phyloP scores from a whole-genome alignment of 1,284 basidiomycete species.

The Heterobasidion parviporum region DNA sequence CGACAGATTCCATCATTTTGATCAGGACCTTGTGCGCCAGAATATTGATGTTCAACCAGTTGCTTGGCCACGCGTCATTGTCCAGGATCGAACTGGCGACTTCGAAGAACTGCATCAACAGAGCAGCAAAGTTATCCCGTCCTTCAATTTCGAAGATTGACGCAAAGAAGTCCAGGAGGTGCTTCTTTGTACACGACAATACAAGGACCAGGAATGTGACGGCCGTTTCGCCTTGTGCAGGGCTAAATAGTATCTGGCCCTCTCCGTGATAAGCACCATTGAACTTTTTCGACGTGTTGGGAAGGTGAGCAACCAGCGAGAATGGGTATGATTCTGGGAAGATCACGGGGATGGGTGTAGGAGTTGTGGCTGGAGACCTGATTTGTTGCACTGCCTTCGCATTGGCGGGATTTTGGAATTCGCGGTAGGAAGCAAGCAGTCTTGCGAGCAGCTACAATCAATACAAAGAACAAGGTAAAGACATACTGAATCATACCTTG shows the following conservation, averaged over 20 bases:
- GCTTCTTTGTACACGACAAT: constrained; percentile 70
- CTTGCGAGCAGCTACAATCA: constrained; percentile 24
- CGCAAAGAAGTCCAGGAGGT: constrained; percentile 76
- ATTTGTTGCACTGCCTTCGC: constrained; percentile 65
- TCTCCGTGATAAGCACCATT: constrained; percentile 32
- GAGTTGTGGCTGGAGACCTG: constrained; percentile 51
- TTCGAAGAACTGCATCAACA: constrained; percentile 76
- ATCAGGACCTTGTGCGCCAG: constrained; percentile 84
- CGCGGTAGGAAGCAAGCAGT: constrained; percentile 81
- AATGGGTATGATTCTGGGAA: constrained; percentile 95
- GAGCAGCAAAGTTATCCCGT: constrained; percentile 60
- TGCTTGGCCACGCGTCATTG: constrained; percentile 84
- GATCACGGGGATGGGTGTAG: constrained; percentile 66
- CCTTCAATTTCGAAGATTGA: constrained; percentile 83
- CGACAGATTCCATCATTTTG: constrained; percentile 82
- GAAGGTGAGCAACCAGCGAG: constrained; percentile 65
- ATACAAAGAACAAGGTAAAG: constrained; percentile 9
- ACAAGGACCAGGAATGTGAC: constrained; percentile 82
- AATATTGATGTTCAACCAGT: constrained; percentile 91
- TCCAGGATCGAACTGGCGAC: constrained; percentile 79
- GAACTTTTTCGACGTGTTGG: constrained; percentile 40
- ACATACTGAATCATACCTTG: constrained; percentile 46
- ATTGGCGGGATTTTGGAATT: constrained; percentile 66
- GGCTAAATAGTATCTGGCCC: constrained; percentile 54
- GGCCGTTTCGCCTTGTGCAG: constrained; percentile 80